Evolutionary conservation across 345 rosid species (phyloP).

Genomic region (Noccaea caerulescens): DNA sequence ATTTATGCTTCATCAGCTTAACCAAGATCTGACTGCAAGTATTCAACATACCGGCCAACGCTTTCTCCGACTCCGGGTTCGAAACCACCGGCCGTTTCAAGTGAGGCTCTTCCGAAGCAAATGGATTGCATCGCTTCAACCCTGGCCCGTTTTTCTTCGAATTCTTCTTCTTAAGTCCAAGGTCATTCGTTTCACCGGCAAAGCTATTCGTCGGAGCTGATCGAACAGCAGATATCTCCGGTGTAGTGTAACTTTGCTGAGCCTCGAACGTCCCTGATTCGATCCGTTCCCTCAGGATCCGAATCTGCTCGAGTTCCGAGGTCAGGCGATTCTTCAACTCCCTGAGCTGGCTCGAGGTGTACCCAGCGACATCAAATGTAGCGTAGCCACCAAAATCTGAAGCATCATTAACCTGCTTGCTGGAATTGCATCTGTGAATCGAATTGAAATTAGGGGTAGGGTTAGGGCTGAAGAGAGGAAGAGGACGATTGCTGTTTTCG

Average conservation of each 20-base stretch:
- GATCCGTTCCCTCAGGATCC: constrained; percentile 60
- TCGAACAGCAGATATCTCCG: constrained; percentile 30
- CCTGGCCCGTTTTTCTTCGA: constrained; percentile 54
- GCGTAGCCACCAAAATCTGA: constrained; percentile 52
- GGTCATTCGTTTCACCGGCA: constrained; percentile 35
- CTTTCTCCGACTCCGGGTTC: constrained; percentile 24
- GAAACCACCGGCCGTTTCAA: constrained; percentile 5
- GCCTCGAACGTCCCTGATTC: constrained; percentile 44
- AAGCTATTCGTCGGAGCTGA: constrained; percentile 53
- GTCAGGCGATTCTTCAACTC: constrained; percentile 60
- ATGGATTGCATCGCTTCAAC: constrained; percentile 49
- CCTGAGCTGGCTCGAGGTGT: constrained; percentile 51
- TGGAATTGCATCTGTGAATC: constrained; percentile 40
- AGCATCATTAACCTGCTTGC: constrained; percentile 45
- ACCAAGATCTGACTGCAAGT: constrained; percentile 61
- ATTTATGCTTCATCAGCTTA: constrained; percentile 74
- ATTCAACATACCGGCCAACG: constrained; percentile 42
- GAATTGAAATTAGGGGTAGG: constrained; percentile 61
- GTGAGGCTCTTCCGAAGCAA: background rate
- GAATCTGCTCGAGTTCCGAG: constrained; percentile 68
- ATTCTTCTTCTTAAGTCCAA: constrained; percentile 43
- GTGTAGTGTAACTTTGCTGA: constrained; percentile 3
- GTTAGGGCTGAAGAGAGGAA: constrained; percentile 43
- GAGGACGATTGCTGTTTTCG: constrained; percentile 17
- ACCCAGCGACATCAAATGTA: constrained; percentile 64